Base-by-base conservation (phyloP, 2,329 filamentous ascomycete genomes). In the Fusarium odoratissimum region DNA sequence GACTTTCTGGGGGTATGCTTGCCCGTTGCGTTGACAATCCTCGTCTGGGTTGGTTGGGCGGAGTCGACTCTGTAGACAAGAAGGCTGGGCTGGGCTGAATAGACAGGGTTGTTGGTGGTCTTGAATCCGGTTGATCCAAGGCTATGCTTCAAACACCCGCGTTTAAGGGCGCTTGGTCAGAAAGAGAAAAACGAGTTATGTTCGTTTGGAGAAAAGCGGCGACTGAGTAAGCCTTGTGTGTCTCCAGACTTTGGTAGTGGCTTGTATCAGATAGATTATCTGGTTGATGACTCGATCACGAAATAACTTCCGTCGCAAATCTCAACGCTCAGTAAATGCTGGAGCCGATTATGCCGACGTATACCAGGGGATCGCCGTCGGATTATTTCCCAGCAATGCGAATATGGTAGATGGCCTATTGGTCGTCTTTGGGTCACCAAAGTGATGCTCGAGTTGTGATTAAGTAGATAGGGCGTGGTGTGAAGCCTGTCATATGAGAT, bases 21-120 rank as follows among this genome's bases (percentile, higher is more conserved):
- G 77, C 71, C 72, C 72, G 75, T 73, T 69, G 73, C 61, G 67
- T 73, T 74, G 60, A 76, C 40, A 74, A 66, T 74, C 70, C 75
- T 77, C 73, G 74, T 77, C 72, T 73, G 71, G 76, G 72, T 76
- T 76, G 70, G 75, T 73, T 78, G 74, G 75, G 72, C 78, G 73
- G 71, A 73, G 75, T 69, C 77, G 69, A 69, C 67, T 70, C 49
- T 54, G 71, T 71, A 31, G 57, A 69, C 56, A 64, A 76, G 68
- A 72, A 73, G 70, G 72, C 75, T 73, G 75, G 67, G 59, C 61
- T 70, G 62, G 67, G 67, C 69, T 70, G 71, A 71, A 72, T 68
- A 76, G 69, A 73, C 75, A 77, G 75, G 75, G 75, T 77, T 74
- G 58, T 72, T 67, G 72, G 72, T 62, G 72, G 69, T 59, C 64